Percentiles rank a stretch among this genome's conserved stretches.
Conservation (phyloP, 1,284 basidiomycete species). For the Puccinia sorghi region DNA sequence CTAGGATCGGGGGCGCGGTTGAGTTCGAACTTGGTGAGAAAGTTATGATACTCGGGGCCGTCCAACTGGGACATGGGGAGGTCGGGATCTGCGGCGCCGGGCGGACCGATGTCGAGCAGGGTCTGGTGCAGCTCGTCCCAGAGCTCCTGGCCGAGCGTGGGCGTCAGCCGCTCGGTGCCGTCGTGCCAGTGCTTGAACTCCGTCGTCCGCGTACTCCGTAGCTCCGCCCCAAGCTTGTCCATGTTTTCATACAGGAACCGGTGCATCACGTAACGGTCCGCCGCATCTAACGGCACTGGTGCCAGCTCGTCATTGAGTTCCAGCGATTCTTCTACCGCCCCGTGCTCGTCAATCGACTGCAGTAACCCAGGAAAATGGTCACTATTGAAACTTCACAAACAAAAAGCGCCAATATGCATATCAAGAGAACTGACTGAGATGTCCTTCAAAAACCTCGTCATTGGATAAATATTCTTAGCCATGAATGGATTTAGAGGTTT, state of each 20-base stretch:
- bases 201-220: slow-evolving; percentile 62
- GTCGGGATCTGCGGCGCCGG: slow-evolving; percentile 64
- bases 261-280: slow-evolving; percentile 75
- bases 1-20: slow-evolving; percentile 30
- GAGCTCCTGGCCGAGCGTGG: slow-evolving; percentile 68
- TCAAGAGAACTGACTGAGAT: slow-evolving; percentile 65
- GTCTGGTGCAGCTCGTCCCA: slow-evolving; percentile 74
- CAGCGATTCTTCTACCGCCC: not conserved
- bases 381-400: too few species aligned
- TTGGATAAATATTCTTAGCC: slow-evolving; percentile 71
- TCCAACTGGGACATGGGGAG: slow-evolving; percentile 27
- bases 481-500: slow-evolving; percentile 76
- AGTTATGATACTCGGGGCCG: slow-evolving; percentile 32
- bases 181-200: slow-evolving; percentile 53
- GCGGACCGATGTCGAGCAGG: slow-evolving; percentile 74
- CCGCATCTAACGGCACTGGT: slow-evolving; percentile 67
- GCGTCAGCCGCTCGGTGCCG: slow-evolving; percentile 57
- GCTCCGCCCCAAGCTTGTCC: slow-evolving; percentile 78
- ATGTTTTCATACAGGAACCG: slow-evolving; percentile 78
- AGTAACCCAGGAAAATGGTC: not conserved
- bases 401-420: slow-evolving; percentile 2
- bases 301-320: slow-evolving; percentile 26
- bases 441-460: slow-evolving; percentile 79
- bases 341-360: slow-evolving; percentile 33
- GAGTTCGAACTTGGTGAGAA: slow-evolving; percentile 42